Evolutionary conservation across 2,329 filamentous ascomycete species (phyloP), one percentile per base, ranked within the genome.

Genomic region (Alternaria arbusti): DNA sequence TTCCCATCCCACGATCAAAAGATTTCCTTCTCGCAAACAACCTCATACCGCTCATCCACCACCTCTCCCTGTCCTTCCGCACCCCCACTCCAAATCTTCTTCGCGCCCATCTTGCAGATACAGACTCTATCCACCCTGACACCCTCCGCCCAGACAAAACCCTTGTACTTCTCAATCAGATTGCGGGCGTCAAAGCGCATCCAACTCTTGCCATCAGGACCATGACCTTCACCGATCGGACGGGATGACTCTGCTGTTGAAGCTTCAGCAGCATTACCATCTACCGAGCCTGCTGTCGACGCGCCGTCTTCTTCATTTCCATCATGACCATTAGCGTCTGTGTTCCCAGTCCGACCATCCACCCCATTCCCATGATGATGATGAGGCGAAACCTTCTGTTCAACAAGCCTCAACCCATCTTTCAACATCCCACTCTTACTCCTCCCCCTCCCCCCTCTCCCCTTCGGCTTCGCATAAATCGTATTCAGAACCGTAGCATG

Each of bases 401-500:
- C 62, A 1, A 43, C 20, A n/a, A 51, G 17, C 17, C 56, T 60
- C 11, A 52, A 32, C 9, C 57, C 57, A 4, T 56, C 55, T 12
- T 44, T 66, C 3, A 57, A 7, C 26, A 54, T 57, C 4, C 40
- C 28, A 17, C 51, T 62, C 60, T 66, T 72, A 36, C 63, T 23
- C 15, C 67, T 54, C 40, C 65, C 67, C 68, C 86, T 59, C 15
- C 64, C 51, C 55, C 72, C 73, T 54, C 70, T 75, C 5, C 73
- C 73, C 54, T 70, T 75, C 5, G 78, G 79, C 74, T 85, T 87
- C 46, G 89, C 88, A 76, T 97, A 96, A 13, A 94, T 87, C 0
- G 94, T 96, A 78, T 97, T 97, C 54, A 96, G 81, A 5, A 97
- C 82, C 0, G 95, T 97, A 17, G 92, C 93, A 76, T 97, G 95